Evolutionary conservation across 306 rosid genomes (phyloP).

Genomic region (Psophocarpus tetragonolobus): DNA sequence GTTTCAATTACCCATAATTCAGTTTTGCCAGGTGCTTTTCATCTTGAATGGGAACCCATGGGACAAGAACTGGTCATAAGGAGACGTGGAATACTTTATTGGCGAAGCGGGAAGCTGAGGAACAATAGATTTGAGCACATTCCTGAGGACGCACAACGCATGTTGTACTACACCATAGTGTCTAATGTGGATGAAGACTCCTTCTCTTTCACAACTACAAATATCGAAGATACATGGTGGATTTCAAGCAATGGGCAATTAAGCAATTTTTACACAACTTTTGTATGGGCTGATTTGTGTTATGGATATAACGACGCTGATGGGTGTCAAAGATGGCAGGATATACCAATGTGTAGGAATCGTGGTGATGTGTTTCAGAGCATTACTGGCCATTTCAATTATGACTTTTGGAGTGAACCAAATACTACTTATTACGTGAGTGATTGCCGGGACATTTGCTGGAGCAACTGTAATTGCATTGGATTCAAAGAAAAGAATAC

Average conservation of each 20-base stretch:
- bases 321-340: background rate
- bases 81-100: background rate
- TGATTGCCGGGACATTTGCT: background rate
- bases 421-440: background rate
- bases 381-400: background rate
- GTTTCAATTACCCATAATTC: too few relatives aligned
- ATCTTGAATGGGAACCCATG: background rate
- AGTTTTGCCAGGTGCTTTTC: background rate
- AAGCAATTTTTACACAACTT: too few relatives aligned
- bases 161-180: background rate
- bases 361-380: background rate
- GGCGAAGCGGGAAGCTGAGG: background rate
- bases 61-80: background rate
- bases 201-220: background rate
- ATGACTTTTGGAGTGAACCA: accelerated
- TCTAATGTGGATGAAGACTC: background rate
- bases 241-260: background rate
- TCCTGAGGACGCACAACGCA: background rate
- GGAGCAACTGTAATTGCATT: background rate
- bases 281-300: background rate
- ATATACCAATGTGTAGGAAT: background rate
- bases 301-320: background rate
- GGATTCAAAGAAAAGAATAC: background rate
- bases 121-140: background rate
- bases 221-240: too few relatives aligned